Base-by-base conservation (phyloP, 768 basidiomycete genomes). In the Mrakia gelida region DNA sequence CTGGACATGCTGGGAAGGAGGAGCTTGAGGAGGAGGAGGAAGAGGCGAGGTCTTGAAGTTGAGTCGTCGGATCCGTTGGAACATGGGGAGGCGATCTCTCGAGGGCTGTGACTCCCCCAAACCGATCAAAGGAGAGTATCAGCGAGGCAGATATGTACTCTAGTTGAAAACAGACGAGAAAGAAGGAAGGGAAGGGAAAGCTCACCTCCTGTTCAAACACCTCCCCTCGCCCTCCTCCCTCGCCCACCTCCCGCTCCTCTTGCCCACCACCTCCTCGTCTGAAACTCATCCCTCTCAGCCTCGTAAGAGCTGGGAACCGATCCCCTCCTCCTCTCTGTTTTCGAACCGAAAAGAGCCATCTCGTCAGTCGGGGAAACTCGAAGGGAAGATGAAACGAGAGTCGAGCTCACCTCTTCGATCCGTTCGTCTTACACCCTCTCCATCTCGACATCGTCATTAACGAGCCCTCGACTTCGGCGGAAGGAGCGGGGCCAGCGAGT, bases 31-130 rank as follows among this genome's bases (percentile, higher is more conserved):
- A 21, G 63, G n/a, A 65, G 63, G 63, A 15, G 63, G 63, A 3
- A 65, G 63, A 11, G 63, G 63, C 2, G 63, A 65, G 30, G 63
- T 65, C 63, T 65, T 65, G 63, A 65, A 65, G 63, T 38, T 34
- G 28, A 65, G 30, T 65, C 63, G 63, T 9, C 63, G 63, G 63
- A 65, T 65, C 6, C 63, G 63, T n/a, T n/a, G n/a, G 63, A 65
- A 34, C 28, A 38, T 65, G 9, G 63, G 63, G 32, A 34, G 7
- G 8, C 63, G 30, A 38, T 32, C 63, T 65, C 30, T 21, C 18
- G 63, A 16, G 0, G 18, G 11, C 30, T 32, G 32, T 6, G 3
- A 26, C 23, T 18, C 8, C 32, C 63, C 9, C 16, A 18, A 1
- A 65, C 7, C 3, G 3, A 62, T 62, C 63, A 38, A 18, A 34